These are phyloP conservation scores for Lotmaria passim DNA, from an alignment of 208 protist species.

Conservation along the genomic window DNA sequence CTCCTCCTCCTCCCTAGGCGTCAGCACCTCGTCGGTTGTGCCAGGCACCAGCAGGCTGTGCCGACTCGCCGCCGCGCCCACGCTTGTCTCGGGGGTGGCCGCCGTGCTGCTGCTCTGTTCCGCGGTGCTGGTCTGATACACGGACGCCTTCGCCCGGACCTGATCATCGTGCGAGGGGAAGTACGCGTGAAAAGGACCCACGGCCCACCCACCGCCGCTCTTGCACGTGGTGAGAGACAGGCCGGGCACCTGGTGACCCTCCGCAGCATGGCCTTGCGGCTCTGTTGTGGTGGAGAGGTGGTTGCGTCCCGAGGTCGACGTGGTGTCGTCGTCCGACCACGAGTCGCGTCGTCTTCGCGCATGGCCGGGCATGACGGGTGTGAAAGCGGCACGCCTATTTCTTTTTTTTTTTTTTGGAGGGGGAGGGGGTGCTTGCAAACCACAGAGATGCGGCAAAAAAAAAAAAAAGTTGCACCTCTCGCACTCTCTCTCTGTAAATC, in stretches of 20 bases:
- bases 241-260: slow-evolving; percentile 23
- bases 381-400: background rate
- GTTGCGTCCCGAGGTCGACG: slow-evolving; percentile 7
- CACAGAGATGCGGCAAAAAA: background rate
- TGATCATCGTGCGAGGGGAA: slow-evolving; percentile 50
- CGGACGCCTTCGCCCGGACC: slow-evolving; percentile 27
- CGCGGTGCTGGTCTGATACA: slow-evolving; percentile 18
- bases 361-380: slow-evolving; percentile 4
- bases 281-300: slow-evolving; percentile 2
- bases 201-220: slow-evolving; percentile 74
- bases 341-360: slow-evolving; percentile 8
- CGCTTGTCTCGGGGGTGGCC: slow-evolving; percentile 9
- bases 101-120: slow-evolving; percentile 14
- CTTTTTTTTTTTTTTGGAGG: background rate
- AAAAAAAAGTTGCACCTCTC: slow-evolving; percentile 1
- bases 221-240: slow-evolving; percentile 53
- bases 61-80: slow-evolving; percentile 3
- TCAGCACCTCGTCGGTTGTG: background rate
- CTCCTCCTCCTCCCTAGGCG: background rate
- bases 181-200: slow-evolving; percentile 61
- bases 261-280: background rate
- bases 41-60: background rate
- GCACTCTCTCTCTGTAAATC: too few species aligned
- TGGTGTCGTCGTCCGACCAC: slow-evolving; percentile 18
- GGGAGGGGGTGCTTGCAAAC: too few species aligned